These are phyloP conservation scores for Tetracentron sinense DNA, from an alignment of 164 flowering plant species.

Conservation along the genomic window DNA sequence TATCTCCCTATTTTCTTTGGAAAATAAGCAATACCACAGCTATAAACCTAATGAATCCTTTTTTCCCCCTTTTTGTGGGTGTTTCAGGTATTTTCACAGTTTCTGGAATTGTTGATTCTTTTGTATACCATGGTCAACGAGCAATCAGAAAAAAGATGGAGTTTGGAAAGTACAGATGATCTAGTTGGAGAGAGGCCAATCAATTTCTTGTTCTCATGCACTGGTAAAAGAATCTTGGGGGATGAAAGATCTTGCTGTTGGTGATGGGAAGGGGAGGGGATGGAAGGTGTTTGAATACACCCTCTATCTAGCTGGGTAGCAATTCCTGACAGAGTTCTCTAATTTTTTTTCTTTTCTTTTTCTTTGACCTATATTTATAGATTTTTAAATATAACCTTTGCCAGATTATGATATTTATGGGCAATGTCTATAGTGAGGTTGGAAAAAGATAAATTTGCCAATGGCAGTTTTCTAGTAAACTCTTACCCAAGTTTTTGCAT, in stretches of 20 bases:
- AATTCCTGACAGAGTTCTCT: neutral
- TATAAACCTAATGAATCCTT: no score
- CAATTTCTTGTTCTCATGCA: neutral
- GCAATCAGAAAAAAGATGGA: slow-evolving; percentile 62
- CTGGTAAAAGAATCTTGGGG: no score
- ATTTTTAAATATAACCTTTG: no score
- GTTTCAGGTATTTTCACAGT: slow-evolving; percentile 64
- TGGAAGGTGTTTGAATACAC: neutral
- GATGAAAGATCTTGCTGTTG: no score
- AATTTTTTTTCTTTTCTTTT: neutral
- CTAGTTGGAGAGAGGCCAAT: neutral
- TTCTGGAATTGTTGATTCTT: slow-evolving; percentile 64
- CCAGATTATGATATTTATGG: neutral
- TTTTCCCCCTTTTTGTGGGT: neutral
- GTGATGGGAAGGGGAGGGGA: no score
- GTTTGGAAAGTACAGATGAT: slow-evolving; percentile 53
- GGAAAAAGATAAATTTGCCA: no score
- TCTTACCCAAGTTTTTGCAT: no score
- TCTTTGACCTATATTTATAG: neutral
- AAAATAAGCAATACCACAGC: no score
- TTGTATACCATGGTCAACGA: slow-evolving; percentile 58
- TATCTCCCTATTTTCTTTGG: no score
- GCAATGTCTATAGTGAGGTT: no score
- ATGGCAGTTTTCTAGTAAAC: no score
- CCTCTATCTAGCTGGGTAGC: neutral